Percentiles rank a stretch among this genome's conserved stretches.
These are phyloP conservation scores for Blastomyces parvus DNA, from an alignment of 2,329 filamentous ascomycete species.

Conservation along the genomic window DNA sequence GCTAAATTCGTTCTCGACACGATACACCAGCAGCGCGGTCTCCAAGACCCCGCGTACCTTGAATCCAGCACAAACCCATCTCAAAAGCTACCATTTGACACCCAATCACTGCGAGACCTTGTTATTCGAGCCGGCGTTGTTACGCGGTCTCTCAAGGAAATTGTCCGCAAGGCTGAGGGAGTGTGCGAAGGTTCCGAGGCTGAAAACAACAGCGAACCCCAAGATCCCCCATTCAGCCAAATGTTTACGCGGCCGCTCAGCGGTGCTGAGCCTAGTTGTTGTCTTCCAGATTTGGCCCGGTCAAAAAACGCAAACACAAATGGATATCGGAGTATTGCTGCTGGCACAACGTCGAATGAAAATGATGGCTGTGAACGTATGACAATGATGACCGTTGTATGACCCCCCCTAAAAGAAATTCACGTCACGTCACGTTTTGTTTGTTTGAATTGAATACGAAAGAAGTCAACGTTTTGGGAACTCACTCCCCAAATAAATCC, in stretches of 20 bases:
- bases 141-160: constrained; percentile 41
- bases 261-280: constrained; percentile 21
- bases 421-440: background rate
- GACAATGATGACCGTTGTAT: constrained; percentile 12
- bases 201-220: constrained; percentile 20
- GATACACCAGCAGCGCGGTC: constrained; percentile 43
- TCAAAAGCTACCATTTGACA: constrained; percentile 57
- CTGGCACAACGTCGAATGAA: constrained; percentile 8
- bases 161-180: constrained; percentile 42
- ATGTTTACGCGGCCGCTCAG: constrained; percentile 37
- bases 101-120: constrained; percentile 53
- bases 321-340: constrained; percentile 5
- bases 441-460: background rate
- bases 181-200: constrained; percentile 24
- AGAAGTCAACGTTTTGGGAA: background rate
- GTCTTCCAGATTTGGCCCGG: background rate
- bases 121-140: constrained; percentile 44
- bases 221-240: constrained; percentile 39
- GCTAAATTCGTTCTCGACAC: constrained; percentile 54
- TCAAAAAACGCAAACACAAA: background rate
- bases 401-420: background rate
- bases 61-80: constrained; percentile 22
- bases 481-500: background rate
- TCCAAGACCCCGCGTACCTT: constrained; percentile 18
- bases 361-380: constrained; percentile 14